A percentile compares a stretch with the other conserved stretches of the same genome.
Conservation (phyloP, 805 yeast species). For the Millerozyma miso region DNA sequence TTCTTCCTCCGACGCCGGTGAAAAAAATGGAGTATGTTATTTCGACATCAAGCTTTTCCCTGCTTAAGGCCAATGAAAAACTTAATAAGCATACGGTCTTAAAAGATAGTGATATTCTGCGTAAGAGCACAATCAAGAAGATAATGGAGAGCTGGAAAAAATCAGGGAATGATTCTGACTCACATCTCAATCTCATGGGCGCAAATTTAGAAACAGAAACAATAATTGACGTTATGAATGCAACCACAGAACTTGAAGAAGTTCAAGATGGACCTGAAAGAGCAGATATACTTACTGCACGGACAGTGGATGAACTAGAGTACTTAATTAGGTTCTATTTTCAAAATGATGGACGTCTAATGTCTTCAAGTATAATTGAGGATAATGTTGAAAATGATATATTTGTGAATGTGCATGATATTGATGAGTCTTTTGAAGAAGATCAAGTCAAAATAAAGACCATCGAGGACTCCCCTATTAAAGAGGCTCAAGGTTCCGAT, state of each 20-base stretch:
- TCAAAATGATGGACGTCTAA: conserved; percentile 8
- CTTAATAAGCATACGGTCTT: neutral
- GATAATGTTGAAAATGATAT: conserved; percentile 2
- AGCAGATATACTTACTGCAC: conserved; percentile 63
- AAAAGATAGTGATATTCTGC: conserved; percentile 14
- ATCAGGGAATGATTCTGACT: conserved; percentile 10
- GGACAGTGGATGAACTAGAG: conserved; percentile 68
- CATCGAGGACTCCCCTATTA: conserved; percentile 14
- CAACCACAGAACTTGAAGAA: neutral
- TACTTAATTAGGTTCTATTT: conserved; percentile 45
- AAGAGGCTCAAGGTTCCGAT: conserved; percentile 4
- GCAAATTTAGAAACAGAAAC: conserved; percentile 11
- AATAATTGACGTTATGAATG: conserved; percentile 8
- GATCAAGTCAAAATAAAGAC: neutral
- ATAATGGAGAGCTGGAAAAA: conserved; percentile 41
- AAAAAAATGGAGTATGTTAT: conserved; percentile 49
- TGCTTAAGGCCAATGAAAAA: neutral
- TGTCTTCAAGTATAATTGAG: conserved; percentile 5
- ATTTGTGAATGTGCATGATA: conserved; percentile 9
- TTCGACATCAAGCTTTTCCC: conserved; percentile 6
- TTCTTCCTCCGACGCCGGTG: conserved; percentile 67
- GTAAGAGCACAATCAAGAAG: conserved; percentile 34
- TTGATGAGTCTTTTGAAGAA: conserved; percentile 2
- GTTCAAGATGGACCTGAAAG: conserved; percentile 25
- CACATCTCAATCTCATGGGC: conserved; percentile 13